phyloP scores from a whole-genome alignment of 73 alveolate genomes.

The Uronychia setigera region DNA sequence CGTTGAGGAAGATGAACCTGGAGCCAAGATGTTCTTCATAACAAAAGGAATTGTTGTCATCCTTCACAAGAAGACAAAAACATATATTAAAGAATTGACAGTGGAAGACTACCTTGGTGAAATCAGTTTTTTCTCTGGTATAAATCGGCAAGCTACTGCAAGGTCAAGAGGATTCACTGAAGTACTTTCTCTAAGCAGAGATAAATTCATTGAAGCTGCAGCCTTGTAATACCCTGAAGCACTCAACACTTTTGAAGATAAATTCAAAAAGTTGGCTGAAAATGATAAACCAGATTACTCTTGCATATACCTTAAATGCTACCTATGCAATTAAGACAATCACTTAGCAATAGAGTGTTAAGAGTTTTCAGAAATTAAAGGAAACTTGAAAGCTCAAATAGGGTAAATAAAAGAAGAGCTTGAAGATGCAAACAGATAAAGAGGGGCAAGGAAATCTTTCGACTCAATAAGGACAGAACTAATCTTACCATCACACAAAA shows the following conservation, averaged over 20 bases:
- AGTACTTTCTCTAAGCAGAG: slow-evolving; percentile 36
- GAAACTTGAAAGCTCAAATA: background rate
- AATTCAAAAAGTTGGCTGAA: background rate
- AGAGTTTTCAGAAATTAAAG: background rate
- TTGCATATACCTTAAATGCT: background rate
- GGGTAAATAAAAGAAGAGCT: background rate
- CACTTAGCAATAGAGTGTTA: background rate
- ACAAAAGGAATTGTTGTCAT: slow-evolving; percentile 68
- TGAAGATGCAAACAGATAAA: too few relatives aligned
- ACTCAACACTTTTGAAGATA: background rate
- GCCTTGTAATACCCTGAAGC: slow-evolving; percentile 25
- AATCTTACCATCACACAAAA: background rate
- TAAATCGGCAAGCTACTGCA: slow-evolving; percentile 52
- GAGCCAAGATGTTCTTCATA: slow-evolving; percentile 66
- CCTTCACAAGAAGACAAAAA: slow-evolving; percentile 52
- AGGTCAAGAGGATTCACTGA: slow-evolving; percentile 67
- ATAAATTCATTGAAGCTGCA: slow-evolving; percentile 19
- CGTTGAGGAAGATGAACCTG: slow-evolving; percentile 63
- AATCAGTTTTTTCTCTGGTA: slow-evolving; percentile 54
- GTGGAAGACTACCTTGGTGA: slow-evolving; percentile 72
- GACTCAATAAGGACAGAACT: background rate
- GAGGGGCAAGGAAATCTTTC: background rate
- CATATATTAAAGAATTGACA: slow-evolving; percentile 57
- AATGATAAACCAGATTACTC: background rate
- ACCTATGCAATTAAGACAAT: background rate